phyloP scores from a whole-genome alignment of 208 protist species.

The Strigomonas culicis region DNA sequence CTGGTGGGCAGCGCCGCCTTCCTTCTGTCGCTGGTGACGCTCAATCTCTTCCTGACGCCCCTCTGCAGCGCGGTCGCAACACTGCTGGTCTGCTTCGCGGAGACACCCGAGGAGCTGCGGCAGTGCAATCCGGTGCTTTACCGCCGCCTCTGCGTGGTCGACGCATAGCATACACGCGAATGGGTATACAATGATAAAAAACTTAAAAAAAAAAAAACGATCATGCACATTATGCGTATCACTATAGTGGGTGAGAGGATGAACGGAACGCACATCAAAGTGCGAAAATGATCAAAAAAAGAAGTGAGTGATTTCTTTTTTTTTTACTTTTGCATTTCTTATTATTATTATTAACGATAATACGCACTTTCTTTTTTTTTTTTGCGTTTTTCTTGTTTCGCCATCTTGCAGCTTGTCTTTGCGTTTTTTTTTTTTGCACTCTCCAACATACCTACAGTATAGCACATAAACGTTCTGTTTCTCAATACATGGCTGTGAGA shows the following conservation, averaged over 20 bases:
- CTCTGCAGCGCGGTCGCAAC: conserved; percentile 76
- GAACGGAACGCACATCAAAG: no score
- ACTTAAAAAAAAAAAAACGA: not conserved
- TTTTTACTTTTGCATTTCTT: not conserved
- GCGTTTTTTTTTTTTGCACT: not conserved
- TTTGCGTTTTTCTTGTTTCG: not conserved
- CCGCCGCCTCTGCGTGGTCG: no score
- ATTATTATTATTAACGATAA: not conserved
- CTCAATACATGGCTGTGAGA: no score
- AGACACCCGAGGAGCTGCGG: conserved; percentile 70
- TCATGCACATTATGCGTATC: not conserved
- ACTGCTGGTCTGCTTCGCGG: conserved; percentile 89
- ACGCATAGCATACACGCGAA: no score
- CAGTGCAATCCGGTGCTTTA: conserved; percentile 68
- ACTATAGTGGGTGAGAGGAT: not conserved
- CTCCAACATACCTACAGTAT: not conserved
- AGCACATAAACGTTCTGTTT: not conserved
- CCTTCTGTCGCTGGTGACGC: conserved; percentile 42
- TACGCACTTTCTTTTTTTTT: conserved; percentile 1
- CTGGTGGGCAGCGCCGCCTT: conserved; percentile 49
- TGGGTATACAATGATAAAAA: not conserved
- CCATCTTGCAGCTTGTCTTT: not conserved
- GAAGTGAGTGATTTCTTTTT: not conserved
- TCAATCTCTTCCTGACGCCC: conserved; percentile 56
- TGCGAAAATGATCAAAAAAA: not conserved